phyloP scores from a whole-genome alignment of 1,139 yeast genomes.

The Lodderomyces metapsilosis region DNA sequence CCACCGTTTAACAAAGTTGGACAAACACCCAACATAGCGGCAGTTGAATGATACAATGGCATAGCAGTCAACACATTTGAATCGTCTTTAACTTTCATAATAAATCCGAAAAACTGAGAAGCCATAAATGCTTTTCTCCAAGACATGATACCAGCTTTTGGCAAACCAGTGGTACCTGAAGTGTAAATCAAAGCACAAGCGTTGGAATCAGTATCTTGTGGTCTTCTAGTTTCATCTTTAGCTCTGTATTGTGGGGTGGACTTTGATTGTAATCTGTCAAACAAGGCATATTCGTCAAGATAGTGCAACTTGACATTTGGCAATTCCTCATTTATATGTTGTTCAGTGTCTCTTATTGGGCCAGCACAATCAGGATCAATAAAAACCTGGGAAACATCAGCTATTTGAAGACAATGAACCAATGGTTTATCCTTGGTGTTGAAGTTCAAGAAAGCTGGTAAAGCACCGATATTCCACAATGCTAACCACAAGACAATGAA shows the following conservation, averaged over 20 bases:
- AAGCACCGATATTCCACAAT: conserved; percentile 88
- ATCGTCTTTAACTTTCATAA: conserved; percentile 54
- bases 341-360: conserved; percentile 55
- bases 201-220: conserved; percentile 53
- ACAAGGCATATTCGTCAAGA: conserved; percentile 52
- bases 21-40: conserved; percentile 81
- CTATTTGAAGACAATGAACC: conserved; percentile 75
- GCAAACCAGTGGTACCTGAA: conserved; percentile 93
- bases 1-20: conserved; percentile 69
- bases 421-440: conserved; percentile 73
- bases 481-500: conserved; percentile 81
- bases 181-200: conserved; percentile 81
- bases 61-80: conserved; percentile 82
- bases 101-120: conserved; percentile 64
- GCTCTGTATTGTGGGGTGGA: conserved; percentile 55
- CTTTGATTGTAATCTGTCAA: conserved; percentile 42
- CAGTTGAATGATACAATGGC: conserved; percentile 96
- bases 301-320: conserved; percentile 48
- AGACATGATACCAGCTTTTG: conserved; percentile 91
- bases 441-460: conserved; percentile 84
- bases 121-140: conserved; percentile 85
- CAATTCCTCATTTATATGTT: conserved; percentile 40
- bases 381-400: conserved; percentile 62
- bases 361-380: conserved; percentile 70
- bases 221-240: conserved; percentile 54